Base-by-base conservation (phyloP, 495 filamentous ascomycete genomes). In the Acidiella bohemica region DNA sequence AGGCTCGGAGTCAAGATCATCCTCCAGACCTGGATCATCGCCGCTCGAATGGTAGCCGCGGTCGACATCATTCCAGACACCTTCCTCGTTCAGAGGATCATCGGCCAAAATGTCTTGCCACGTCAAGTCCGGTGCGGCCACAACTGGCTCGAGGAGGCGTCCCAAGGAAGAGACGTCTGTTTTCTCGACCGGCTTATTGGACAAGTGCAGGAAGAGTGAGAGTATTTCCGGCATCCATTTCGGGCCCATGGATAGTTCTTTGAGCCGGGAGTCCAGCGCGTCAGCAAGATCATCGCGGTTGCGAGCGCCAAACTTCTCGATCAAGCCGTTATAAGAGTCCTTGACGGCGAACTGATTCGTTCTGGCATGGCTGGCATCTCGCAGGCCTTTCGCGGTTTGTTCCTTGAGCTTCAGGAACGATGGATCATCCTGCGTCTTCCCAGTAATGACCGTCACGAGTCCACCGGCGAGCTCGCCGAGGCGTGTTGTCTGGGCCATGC, bases 291-390 rank as follows among this genome's bases (percentile, higher is more conserved):
- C 72, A 55, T 94, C 86, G 42, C 76, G 70, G 57, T 80, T 76
- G 22, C 81, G 65, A 33, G 95, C 67, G 27, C 73, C 71, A 56
- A 93, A 93, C 50, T 88, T 88, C 59, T 97, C 90, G 46, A 84
- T 80, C 13, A 93, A 66, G 2, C 90, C 90, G 17, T 78, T 72
- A 4, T 93, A 68, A 24, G 71, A 75, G 13, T 70, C 68, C 18
- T 72, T 60, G 10, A 94, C 75, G 22, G 84, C 83, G 55, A 95
- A 97, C 51, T 92, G 88, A 61, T 95, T 90, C 0, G 78, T 84
- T 24, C 85, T 75, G 16, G 64, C 65, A 63, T 80, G 79, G 25
- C 62, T 68, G 37, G 79, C 66, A 25, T 75, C 60, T 39, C 68
- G 66, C 26, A 87, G 56, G 27, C 56, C 67, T 11, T 66, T 68